These are phyloP conservation scores for Penicillium soppii DNA, from an alignment of 495 filamentous ascomycete genomes.

Conservation along the genomic window DNA sequence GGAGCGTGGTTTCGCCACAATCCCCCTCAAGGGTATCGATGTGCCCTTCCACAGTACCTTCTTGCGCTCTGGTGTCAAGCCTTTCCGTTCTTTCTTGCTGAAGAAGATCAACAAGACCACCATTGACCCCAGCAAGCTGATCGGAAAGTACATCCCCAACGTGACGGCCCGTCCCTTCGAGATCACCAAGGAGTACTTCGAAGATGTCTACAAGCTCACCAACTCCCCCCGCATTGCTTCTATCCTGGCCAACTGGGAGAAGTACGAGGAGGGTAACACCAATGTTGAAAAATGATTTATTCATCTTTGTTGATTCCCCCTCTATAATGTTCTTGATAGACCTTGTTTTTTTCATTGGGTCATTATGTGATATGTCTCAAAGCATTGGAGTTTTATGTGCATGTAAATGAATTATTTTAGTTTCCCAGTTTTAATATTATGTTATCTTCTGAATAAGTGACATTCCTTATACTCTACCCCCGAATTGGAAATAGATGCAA, in stretches of 20 bases:
- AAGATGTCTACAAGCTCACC: constrained; percentile 88
- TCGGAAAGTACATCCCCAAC: constrained; percentile 99
- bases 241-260: constrained; percentile 83
- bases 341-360: constrained; percentile 16
- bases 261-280: constrained; percentile 55
- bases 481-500: no score
- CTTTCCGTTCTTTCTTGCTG: constrained; percentile 92
- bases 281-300: constrained; percentile 10
- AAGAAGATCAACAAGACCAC: constrained; percentile 99
- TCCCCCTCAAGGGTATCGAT: constrained; percentile 94
- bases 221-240: constrained; percentile 89
- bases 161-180: constrained; percentile 95
- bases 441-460: no score
- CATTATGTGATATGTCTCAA: constrained; percentile 32
- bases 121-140: constrained; percentile 91
- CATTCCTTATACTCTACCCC: no score
- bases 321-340: constrained; percentile 24
- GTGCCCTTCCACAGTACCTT: constrained; percentile 99
- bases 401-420: constrained; percentile 8
- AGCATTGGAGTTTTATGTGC: constrained; percentile 9
- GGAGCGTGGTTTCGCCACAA: constrained; percentile 93
- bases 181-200: constrained; percentile 97
- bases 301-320: constrained; percentile 23
- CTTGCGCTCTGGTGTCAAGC: constrained; percentile 95
- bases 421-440: not conserved